phyloP scores from a whole-genome alignment of 2,329 filamentous ascomycete species.

The Rhytidhysteron rufulum region DNA sequence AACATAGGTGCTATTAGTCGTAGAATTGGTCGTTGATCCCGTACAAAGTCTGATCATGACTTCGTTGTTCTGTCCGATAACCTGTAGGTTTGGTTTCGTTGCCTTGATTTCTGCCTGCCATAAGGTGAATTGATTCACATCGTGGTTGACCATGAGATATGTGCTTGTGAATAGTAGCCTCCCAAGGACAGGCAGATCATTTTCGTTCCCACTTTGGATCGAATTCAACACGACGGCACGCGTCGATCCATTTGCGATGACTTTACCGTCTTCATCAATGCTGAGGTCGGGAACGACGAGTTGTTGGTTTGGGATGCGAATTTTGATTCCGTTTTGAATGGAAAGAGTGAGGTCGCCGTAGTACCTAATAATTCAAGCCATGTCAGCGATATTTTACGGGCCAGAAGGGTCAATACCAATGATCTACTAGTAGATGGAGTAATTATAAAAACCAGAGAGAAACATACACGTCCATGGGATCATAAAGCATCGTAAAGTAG shows the following conservation, averaged over 20 bases:
- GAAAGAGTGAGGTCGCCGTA: constrained; percentile 6
- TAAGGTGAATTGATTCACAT: constrained; percentile 5
- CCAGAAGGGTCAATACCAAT: too few relatives aligned
- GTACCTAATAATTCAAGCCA: too few relatives aligned
- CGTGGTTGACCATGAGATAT: constrained; percentile 6
- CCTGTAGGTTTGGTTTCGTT: constrained; percentile 5
- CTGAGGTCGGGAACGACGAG: constrained; percentile 6
- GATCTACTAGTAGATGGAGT: too few relatives aligned
- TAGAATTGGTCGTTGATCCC: not conserved
- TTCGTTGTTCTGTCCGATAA: not conserved
- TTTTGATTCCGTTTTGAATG: constrained; percentile 3
- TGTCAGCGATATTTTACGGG: too few relatives aligned
- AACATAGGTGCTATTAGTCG: not conserved
- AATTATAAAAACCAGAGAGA: too few relatives aligned
- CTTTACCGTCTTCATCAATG: constrained; percentile 2
- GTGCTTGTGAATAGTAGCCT: constrained; percentile 6
- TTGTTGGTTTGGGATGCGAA: constrained; percentile 6
- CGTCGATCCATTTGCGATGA: constrained; percentile 1
- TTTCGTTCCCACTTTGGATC: constrained; percentile 1
- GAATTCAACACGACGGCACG: constrained; percentile 4
- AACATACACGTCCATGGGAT: constrained; percentile 2
- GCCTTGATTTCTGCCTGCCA: constrained; percentile 8
- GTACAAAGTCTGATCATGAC: not conserved
- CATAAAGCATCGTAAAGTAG: constrained; percentile 5
- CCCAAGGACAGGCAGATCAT: constrained; percentile 6